Percentiles rank a stretch among this genome's conserved stretches.
Evolutionary conservation across 305 asterid species (phyloP).

Genomic region (Fraxinus velutina): DNA sequence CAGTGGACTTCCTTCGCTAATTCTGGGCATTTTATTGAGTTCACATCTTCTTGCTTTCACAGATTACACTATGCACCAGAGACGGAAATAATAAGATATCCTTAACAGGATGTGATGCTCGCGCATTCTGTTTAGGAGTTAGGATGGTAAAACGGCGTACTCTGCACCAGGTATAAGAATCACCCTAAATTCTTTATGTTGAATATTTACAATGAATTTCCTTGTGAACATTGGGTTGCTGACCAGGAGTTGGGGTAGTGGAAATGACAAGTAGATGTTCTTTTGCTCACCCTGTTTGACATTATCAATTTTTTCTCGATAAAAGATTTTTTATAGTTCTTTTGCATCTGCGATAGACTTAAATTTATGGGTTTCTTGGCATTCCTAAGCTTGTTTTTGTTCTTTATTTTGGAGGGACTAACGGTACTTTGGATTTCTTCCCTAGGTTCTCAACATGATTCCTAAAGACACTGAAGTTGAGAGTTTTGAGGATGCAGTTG

Average conservation of each 20-base stretch:
- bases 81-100: conserved; percentile 89
- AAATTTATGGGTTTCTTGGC: conserved; percentile 23
- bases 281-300: conserved; percentile 8
- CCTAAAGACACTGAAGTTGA: conserved; percentile 91
- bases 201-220: conserved; percentile 4
- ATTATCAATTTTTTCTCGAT: not conserved
- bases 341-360: not conserved
- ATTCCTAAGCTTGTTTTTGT: conserved; percentile 16
- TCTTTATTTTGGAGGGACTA: conserved; percentile 19
- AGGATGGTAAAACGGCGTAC: conserved; percentile 89
- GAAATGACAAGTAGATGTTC: not conserved
- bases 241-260: conserved; percentile 15
- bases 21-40: conserved; percentile 26
- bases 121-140: conserved; percentile 83
- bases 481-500: conserved; percentile 81
- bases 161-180: conserved; percentile 61
- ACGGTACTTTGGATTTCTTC: conserved; percentile 15
- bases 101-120: conserved; percentile 84
- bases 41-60: conserved; percentile 33
- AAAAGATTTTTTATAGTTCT: not conserved
- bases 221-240: conserved; percentile 3
- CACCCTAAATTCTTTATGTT: conserved; percentile 16
- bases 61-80: conserved; percentile 86
- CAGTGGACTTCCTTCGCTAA: conserved; percentile 15
- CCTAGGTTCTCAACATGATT: conserved; percentile 70